Conservation (phyloP, 2,329 filamentous ascomycete genomes). For the Aspergillus unguis region DNA sequence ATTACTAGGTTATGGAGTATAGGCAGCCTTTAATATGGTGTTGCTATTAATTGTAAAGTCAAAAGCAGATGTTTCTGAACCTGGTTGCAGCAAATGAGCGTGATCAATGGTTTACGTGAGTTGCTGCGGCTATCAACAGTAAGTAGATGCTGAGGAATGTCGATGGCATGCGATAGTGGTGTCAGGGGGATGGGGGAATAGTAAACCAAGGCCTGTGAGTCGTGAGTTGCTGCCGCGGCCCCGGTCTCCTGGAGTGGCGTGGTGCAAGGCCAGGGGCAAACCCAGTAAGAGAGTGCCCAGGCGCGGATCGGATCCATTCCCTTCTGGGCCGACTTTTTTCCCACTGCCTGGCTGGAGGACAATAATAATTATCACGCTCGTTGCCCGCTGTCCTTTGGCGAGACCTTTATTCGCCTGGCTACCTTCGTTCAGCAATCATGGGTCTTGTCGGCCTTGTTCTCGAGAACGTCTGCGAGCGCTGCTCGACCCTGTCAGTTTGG, state of each 20-base stretch:
- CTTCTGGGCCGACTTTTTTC: not conserved
- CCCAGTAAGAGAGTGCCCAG: no score
- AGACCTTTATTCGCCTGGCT: not conserved
- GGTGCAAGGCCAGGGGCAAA: no score
- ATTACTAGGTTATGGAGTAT: no score
- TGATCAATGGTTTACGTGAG: not conserved
- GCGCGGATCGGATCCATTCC: not conserved
- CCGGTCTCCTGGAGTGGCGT: not conserved
- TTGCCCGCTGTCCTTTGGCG: not conserved
- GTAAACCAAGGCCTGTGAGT: not conserved
- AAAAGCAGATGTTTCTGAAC: no score
- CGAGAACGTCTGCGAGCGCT: slow-evolving; percentile 45
- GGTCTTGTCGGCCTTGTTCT: slow-evolving; percentile 50
- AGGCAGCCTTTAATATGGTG: no score
- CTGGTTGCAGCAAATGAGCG: no score
- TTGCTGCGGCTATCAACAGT: not conserved
- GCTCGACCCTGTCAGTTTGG: slow-evolving; percentile 46
- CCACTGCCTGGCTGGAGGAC: not conserved
- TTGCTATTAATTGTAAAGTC: no score
- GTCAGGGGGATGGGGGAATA: not conserved
- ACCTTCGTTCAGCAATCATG: slow-evolving; percentile 45
- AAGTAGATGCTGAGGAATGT: not conserved
- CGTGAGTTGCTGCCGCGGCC: not conserved
- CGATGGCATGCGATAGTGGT: not conserved
- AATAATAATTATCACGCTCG: not conserved